phyloP scores from a whole-genome alignment of 2,329 filamentous ascomycete genomes.

The Fusarium napiforme region DNA sequence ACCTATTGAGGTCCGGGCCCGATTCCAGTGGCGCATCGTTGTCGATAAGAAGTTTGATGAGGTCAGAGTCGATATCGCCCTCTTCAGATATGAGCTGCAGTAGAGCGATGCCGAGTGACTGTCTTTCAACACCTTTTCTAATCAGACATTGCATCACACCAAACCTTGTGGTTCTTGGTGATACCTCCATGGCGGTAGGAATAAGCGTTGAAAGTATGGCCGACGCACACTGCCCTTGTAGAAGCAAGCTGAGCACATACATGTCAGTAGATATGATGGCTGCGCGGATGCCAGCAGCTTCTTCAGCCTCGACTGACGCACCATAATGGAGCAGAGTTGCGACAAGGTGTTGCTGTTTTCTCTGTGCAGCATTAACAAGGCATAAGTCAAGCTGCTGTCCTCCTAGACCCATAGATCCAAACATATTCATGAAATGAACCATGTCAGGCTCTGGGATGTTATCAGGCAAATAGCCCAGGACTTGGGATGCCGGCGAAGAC shows the following conservation, averaged over 20 bases:
- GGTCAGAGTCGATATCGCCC: background rate
- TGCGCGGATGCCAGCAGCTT: background rate
- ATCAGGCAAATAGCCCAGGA: background rate
- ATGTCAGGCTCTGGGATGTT: background rate
- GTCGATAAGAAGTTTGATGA: conserved; percentile 6
- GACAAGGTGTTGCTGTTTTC: background rate
- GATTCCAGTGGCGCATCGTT: background rate
- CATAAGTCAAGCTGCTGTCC: background rate
- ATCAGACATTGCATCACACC: background rate
- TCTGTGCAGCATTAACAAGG: background rate
- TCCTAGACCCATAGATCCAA: background rate
- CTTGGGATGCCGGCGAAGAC: background rate
- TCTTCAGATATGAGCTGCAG: background rate
- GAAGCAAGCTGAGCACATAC: background rate
- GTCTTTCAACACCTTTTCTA: background rate
- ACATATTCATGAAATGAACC: background rate
- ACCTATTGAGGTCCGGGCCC: background rate
- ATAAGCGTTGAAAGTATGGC: background rate
- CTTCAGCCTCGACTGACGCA: conserved; percentile 1
- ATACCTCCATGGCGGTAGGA: background rate
- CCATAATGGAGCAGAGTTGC: background rate
- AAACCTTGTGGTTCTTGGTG: background rate
- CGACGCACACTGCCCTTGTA: background rate
- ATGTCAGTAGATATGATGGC: background rate
- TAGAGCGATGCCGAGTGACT: background rate